phyloP scores from a whole-genome alignment of 176 grass and related monocot genomes.

The Paspalum vaginatum region DNA sequence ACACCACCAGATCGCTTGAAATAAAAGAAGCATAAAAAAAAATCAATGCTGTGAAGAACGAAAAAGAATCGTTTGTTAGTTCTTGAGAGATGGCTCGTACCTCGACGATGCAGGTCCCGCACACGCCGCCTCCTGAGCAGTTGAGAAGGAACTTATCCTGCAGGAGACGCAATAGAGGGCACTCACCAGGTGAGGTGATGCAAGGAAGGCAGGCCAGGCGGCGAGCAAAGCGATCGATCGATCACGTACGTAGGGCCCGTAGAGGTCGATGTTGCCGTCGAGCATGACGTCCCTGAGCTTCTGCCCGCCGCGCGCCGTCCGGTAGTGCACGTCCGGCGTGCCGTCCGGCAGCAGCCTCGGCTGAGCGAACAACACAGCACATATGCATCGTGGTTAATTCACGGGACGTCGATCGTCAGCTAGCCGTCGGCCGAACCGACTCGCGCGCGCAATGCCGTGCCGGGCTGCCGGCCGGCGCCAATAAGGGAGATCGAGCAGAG shows the following conservation, averaged over 20 bases:
- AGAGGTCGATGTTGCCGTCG: slow-evolving; percentile 74
- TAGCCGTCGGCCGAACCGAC: background rate
- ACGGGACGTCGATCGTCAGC: background rate
- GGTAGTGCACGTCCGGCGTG: slow-evolving; percentile 82
- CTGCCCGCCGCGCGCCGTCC: slow-evolving; percentile 78
- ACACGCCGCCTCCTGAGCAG: slow-evolving; percentile 72
- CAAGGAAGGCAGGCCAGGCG: background rate
- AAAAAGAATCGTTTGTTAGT: too few relatives aligned
- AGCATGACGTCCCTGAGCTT: slow-evolving; percentile 97
- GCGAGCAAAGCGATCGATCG: background rate
- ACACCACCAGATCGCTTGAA: too few relatives aligned
- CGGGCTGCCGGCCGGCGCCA: too few relatives aligned
- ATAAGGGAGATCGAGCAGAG: background rate
- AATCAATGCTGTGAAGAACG: too few relatives aligned
- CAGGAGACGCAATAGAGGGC: slow-evolving; percentile 28
- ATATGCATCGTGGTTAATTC: too few relatives aligned
- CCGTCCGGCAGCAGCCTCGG: slow-evolving; percentile 82
- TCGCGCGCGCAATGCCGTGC: background rate
- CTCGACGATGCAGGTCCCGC: slow-evolving; percentile 89
- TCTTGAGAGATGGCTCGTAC: too few relatives aligned
- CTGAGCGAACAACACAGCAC: slow-evolving; percentile 22
- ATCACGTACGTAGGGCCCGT: slow-evolving; percentile 80
- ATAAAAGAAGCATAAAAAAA: too few relatives aligned
- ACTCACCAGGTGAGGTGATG: too few relatives aligned
- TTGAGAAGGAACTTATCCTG: slow-evolving; percentile 72